Base-by-base conservation (phyloP, 805 yeast genomes). In the Sungouiozyma ichnusensis region DNA sequence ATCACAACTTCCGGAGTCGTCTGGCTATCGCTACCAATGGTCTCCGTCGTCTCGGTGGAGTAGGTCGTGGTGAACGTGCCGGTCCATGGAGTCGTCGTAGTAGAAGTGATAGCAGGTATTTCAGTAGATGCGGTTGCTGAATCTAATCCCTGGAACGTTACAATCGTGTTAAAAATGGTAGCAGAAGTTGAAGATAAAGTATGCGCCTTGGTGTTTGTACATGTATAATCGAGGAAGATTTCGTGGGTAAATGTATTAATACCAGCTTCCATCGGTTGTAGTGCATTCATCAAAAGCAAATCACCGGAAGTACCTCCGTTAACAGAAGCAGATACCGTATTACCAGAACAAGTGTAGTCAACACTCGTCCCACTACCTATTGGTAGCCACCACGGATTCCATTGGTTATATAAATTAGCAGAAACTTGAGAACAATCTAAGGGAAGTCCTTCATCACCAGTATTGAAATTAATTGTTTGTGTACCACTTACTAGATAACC, bases 331-430 rank as follows among this genome's bases (percentile, higher is more conserved):
- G 44, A 32, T 3, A 63, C 37, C 7, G 44, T 41, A 24, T 55
- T 48, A 8, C 44, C 56, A 16, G 46, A 41, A 48, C 68, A 64
- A 3, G 43, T 8, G 13, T 46, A 47, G 17, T 49, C 38, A 6
- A 54, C 52, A 4, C 38, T 17, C 6, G 48, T 47, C 16, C 40
- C 39, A 16, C 50, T 44, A 2, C 46, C 41, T 5, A 42, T 40
- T 17, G 69, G 67, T 16, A 62, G 57, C 33, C 52, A 47, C 60
- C 64, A 66, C 38, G 59, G 64, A 43, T 67, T 67, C 39, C 57
- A 57, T 14, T 53, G 46, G 31, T 53, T 52, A 3, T 67, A 45
- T 3, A 52, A 33, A 32, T 45, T 48, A 5, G 52, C 44, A 46
- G 52, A 50, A 16, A 48, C 42, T 4, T 53, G 46, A 18, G 51